phyloP scores from a whole-genome alignment of 2,329 filamentous ascomycete species.

The Colletotrichum sp. region DNA sequence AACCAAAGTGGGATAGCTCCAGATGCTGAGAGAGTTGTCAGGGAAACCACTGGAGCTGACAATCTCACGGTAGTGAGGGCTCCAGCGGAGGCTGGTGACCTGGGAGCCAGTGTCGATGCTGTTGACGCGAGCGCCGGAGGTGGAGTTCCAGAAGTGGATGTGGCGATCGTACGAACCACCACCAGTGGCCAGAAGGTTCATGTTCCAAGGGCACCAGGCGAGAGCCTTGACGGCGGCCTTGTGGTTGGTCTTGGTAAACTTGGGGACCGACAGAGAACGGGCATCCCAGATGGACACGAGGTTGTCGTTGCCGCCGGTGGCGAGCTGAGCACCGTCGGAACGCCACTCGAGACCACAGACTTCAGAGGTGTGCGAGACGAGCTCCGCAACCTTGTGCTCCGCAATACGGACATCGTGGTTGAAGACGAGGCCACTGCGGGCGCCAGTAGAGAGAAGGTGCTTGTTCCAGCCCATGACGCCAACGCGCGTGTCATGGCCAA shows the following conservation, averaged over 20 bases:
- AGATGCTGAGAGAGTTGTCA: constrained; percentile 99
- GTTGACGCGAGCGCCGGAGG: constrained; percentile 95
- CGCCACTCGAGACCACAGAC: constrained; percentile 99
- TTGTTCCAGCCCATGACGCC: constrained; percentile 99
- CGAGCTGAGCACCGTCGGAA: constrained; percentile 93
- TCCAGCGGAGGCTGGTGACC: constrained; percentile 96
- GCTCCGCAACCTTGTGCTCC: constrained; percentile 97
- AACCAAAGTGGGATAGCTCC: constrained; percentile 96
- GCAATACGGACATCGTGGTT: constrained; percentile 99
- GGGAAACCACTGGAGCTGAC: constrained; percentile 97
- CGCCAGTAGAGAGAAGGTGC: constrained; percentile 93
- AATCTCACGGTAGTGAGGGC: constrained; percentile 95
- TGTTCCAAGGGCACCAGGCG: constrained; percentile 98
- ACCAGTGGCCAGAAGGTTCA: constrained; percentile 94
- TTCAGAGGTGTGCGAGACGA: constrained; percentile 95
- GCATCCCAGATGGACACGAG: constrained; percentile 99
- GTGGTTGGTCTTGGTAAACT: constrained; percentile 99
- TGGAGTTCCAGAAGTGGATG: constrained; percentile 99
- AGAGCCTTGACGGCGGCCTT: constrained; percentile 98
- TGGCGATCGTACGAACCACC: constrained; percentile 96
- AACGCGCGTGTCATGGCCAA: constrained; percentile 94
- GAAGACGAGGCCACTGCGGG: constrained; percentile 92
- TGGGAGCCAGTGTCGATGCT: constrained; percentile 98
- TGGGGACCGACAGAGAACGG: constrained; percentile 88
- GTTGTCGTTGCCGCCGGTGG: constrained; percentile 98